A percentile compares a stretch with the other conserved stretches of the same genome.
These are phyloP conservation scores for Udeniomyces megalosporus DNA, from an alignment of 768 basidiomycete genomes.

Conservation along the genomic window DNA sequence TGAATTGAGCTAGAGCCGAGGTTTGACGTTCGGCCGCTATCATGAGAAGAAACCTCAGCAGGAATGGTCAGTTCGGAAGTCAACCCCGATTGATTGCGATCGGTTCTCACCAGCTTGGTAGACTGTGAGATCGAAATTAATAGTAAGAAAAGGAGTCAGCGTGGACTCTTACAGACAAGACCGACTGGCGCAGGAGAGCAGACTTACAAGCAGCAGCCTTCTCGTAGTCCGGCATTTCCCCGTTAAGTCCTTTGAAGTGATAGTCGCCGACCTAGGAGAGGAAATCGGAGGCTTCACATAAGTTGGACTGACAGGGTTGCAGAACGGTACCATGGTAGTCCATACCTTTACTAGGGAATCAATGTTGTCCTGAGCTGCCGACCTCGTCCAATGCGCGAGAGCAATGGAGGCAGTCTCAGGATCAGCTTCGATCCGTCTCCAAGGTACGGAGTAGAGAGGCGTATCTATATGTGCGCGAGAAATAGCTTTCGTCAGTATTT, in stretches of 20 bases:
- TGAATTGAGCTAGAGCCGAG: slow-evolving; percentile 72
- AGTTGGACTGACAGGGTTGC: background rate
- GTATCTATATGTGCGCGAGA: background rate
- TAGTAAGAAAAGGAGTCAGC: too few species aligned
- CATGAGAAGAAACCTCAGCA: background rate
- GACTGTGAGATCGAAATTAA: slow-evolving; percentile 24
- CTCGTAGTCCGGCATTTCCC: slow-evolving; percentile 58
- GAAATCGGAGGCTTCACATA: background rate
- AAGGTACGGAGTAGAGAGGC: slow-evolving; percentile 6
- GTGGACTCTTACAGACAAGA: too few species aligned
- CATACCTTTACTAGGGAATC: slow-evolving; percentile 86
- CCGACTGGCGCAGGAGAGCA: too few species aligned
- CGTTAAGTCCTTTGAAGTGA: slow-evolving; percentile 78
- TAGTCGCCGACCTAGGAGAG: slow-evolving; percentile 50
- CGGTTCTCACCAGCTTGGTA: slow-evolving; percentile 54
- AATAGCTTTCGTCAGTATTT: background rate
- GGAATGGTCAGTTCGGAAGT: too few species aligned
- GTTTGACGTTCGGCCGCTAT: slow-evolving; percentile 34
- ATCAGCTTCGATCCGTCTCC: slow-evolving; percentile 7
- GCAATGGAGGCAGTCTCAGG: slow-evolving; percentile 71
- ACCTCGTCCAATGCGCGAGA: slow-evolving; percentile 83
- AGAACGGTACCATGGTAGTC: background rate
- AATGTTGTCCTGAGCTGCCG: slow-evolving; percentile 83
- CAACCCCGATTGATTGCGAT: background rate
- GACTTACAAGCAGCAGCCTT: slow-evolving; percentile 58